Percentiles rank a stretch among this genome's conserved stretches.
Evolutionary conservation across 352 stramenopile genomes (phyloP).

Genomic region (Pythium grandisporangium): DNA sequence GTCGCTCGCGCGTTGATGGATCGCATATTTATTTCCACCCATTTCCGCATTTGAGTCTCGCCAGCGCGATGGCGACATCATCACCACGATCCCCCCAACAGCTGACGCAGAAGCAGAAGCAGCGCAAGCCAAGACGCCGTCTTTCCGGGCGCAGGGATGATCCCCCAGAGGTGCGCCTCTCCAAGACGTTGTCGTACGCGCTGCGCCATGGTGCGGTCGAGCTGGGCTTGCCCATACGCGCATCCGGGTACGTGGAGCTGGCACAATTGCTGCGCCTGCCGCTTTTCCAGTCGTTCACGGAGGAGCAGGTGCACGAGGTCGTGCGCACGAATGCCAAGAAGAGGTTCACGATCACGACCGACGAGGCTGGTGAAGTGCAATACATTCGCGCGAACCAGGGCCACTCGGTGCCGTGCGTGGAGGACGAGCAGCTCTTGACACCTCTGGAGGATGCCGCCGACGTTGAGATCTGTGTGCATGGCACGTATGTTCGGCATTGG

Average conservation of each 20-base stretch:
- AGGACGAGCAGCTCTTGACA: constrained; percentile 62
- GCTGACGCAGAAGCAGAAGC: background rate
- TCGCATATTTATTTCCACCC: no score
- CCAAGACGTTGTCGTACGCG: constrained; percentile 69
- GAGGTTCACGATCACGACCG: constrained; percentile 56
- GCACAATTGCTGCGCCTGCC: constrained; percentile 33
- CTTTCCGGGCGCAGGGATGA: constrained; percentile 21
- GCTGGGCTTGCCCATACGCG: constrained; percentile 55
- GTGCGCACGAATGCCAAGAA: constrained; percentile 68
- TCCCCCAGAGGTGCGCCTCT: constrained; percentile 51
- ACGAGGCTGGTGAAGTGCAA: constrained; percentile 20
- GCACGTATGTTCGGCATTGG: constrained; percentile 69
- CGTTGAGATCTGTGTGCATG: constrained; percentile 59
- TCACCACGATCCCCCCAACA: no score
- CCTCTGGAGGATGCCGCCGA: constrained; percentile 36
- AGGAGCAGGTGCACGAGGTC: constrained; percentile 52
- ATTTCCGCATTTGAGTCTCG: no score
- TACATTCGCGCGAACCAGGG: constrained; percentile 82
- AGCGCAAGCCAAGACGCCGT: background rate
- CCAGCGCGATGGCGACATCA: background rate
- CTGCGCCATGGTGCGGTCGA: constrained; percentile 65
- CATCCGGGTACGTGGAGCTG: constrained; percentile 59
- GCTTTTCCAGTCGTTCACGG: constrained; percentile 39
- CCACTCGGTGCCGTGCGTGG: constrained; percentile 53
- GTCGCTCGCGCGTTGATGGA: no score